Conservation (phyloP, 495 filamentous ascomycete genomes). For the Aspergillus sclerotiicarbonarius region DNA sequence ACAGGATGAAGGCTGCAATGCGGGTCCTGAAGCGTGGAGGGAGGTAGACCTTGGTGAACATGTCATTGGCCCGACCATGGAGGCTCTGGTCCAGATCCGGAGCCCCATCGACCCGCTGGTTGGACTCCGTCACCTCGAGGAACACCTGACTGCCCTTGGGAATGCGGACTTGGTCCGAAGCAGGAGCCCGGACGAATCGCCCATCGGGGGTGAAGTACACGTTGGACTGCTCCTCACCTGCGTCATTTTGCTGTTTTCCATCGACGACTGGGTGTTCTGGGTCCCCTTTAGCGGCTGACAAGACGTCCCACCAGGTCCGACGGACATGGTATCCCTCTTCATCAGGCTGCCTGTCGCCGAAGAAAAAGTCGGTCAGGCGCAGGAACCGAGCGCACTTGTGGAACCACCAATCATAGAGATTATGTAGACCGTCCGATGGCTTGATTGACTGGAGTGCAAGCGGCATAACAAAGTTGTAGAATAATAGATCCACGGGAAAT, state of each 20-base stretch:
- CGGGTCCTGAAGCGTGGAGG: slow-evolving; percentile 80
- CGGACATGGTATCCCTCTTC: slow-evolving; percentile 73
- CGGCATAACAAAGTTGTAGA: slow-evolving; percentile 96
- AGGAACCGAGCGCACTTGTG: slow-evolving; percentile 76
- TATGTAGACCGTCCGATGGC: slow-evolving; percentile 78
- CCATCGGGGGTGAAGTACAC: slow-evolving; percentile 67
- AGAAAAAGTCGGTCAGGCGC: slow-evolving; percentile 87
- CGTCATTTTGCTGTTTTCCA: slow-evolving; percentile 30
- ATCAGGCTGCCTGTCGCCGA: slow-evolving; percentile 74
- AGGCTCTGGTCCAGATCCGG: slow-evolving; percentile 59
- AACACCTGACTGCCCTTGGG: slow-evolving; percentile 82
- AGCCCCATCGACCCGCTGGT: slow-evolving; percentile 59
- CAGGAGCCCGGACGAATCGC: slow-evolving; percentile 84
- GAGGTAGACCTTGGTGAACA: slow-evolving; percentile 83
- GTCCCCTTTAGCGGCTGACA: slow-evolving; percentile 49
- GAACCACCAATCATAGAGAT: slow-evolving; percentile 96
- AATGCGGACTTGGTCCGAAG: slow-evolving; percentile 89
- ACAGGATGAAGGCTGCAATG: slow-evolving; percentile 79
- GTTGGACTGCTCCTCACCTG: slow-evolving; percentile 36
- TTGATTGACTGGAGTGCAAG: slow-evolving; percentile 76
- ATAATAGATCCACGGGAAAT: slow-evolving; percentile 89
- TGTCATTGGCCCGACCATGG: slow-evolving; percentile 60
- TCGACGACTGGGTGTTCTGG: slow-evolving; percentile 45
- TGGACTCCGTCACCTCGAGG: slow-evolving; percentile 71
- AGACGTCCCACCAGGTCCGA: slow-evolving; percentile 51